Conservation (phyloP, 768 basidiomycete species). For the Xerocomellus amylosporus region DNA sequence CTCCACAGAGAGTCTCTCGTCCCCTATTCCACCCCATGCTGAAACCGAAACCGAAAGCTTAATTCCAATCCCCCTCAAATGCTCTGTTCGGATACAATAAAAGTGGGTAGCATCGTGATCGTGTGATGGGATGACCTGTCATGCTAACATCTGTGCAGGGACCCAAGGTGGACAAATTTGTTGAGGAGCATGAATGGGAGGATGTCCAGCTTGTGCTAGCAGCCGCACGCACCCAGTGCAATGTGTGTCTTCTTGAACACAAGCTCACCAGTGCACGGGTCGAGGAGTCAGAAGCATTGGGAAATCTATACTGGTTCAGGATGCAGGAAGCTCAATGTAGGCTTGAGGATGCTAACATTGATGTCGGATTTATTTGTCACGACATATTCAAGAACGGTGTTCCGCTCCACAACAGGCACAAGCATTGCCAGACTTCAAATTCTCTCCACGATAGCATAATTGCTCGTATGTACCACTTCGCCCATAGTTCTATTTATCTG, state of each 20-base stretch:
- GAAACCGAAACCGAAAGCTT: background rate
- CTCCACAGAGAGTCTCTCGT: background rate
- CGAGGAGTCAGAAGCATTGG: background rate
- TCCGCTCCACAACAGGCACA: background rate
- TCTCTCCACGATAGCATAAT: background rate
- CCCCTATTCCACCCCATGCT: background rate
- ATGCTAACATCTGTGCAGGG: background rate
- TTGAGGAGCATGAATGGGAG: background rate
- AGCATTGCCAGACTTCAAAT: background rate
- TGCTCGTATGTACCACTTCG: background rate
- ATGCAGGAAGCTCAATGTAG: background rate
- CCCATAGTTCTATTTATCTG: background rate
- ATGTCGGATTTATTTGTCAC: background rate
- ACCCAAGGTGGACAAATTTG: background rate
- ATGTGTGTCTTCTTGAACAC: background rate
- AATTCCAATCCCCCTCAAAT: background rate
- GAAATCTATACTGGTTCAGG: background rate
- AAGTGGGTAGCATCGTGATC: background rate
- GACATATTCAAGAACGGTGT: background rate
- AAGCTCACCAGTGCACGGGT: background rate
- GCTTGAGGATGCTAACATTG: background rate
- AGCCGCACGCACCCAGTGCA: background rate
- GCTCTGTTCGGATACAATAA: background rate
- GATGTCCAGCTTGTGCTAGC: background rate
- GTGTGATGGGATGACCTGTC: background rate